Percentiles rank a stretch among this genome's conserved stretches.
Evolutionary conservation across 345 rosid genomes (phyloP).

Genomic region (Eucalyptus marginata): DNA sequence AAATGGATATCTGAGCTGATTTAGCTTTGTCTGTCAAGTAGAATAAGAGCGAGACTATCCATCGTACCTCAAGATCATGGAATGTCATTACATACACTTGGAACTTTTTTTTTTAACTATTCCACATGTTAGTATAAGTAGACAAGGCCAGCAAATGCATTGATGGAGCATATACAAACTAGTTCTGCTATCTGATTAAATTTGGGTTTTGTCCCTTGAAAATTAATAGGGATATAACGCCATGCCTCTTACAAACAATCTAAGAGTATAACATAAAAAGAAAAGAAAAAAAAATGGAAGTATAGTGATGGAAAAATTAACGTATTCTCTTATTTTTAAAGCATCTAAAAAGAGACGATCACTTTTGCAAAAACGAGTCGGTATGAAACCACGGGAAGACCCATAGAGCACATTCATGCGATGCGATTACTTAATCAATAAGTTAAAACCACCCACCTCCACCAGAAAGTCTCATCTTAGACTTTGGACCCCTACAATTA

Average conservation of each 20-base stretch:
- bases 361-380: no score
- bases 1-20: no score
- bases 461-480: background rate
- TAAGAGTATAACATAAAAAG: background rate
- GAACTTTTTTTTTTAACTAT: background rate
- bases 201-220: background rate
- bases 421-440: background rate
- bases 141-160: background rate
- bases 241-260: background rate
- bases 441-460: background rate
- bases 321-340: no score
- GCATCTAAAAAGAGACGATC: background rate
- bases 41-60: no score
- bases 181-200: background rate
- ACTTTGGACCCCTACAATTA: background rate
- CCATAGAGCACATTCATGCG: background rate
- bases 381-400: accelerated
- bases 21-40: no score
- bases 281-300: background rate
- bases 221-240: background rate
- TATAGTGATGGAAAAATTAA: background rate
- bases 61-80: background rate
- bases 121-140: background rate
- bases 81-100: background rate
- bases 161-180: accelerated